Evolutionary conservation across 2,329 filamentous ascomycete species (phyloP).

Genomic region (Calonectria pauciramosa): DNA sequence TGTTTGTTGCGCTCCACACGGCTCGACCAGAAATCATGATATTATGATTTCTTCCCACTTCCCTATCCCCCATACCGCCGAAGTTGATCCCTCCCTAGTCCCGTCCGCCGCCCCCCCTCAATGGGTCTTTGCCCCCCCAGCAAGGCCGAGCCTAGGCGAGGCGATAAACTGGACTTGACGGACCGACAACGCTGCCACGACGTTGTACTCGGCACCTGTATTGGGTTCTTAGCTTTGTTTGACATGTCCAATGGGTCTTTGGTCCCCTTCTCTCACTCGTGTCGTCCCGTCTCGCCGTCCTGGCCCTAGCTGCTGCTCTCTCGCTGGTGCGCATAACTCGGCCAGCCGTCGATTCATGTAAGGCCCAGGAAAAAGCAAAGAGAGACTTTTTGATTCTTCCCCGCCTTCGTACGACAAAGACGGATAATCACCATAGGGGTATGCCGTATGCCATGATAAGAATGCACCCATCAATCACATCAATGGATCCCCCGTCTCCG

Average conservation of each 20-base stretch:
- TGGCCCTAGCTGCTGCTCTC: background rate
- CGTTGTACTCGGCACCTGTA: constrained; percentile 5
- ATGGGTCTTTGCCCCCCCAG: constrained; percentile 1
- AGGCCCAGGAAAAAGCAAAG: background rate
- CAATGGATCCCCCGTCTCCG: constrained; percentile 9
- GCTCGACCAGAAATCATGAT: constrained; percentile 4
- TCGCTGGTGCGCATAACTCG: constrained; percentile 15
- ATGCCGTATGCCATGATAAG: constrained; percentile 7
- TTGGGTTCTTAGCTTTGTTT: background rate
- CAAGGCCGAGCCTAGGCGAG: constrained; percentile 15
- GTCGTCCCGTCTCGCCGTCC: background rate
- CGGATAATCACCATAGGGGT: constrained; percentile 7
- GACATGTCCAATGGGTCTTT: background rate
- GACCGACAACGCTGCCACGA: constrained; percentile 1
- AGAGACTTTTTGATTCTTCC: background rate
- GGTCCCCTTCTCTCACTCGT: background rate
- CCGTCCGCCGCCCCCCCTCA: background rate
- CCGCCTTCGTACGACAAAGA: constrained; percentile 10
- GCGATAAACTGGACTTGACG: background rate
- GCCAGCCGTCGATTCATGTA: background rate
- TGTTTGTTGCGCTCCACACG: background rate
- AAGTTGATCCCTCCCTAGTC: background rate
- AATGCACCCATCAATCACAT: constrained; percentile 17
- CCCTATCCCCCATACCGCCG: constrained; percentile 12
- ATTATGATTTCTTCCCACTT: background rate